Conservation (phyloP, 2,329 filamentous ascomycete species). For the Orbilia quercus region DNA sequence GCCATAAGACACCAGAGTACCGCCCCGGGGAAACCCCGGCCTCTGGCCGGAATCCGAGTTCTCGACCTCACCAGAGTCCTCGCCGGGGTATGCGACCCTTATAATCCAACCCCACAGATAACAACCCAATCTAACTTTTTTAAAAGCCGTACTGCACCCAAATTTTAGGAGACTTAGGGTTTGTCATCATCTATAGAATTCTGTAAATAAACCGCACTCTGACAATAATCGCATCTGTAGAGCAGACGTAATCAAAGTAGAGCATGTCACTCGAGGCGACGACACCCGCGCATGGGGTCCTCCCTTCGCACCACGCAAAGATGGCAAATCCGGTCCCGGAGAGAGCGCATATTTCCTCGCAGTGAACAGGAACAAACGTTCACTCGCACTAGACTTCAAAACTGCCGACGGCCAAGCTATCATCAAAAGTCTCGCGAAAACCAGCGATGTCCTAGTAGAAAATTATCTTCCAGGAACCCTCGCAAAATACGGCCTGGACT, state of each 20-base stretch:
- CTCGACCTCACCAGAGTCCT: constrained; percentile 97
- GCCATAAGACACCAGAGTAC: constrained; percentile 39
- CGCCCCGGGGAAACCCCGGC: constrained; percentile 62
- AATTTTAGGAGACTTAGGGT: constrained; percentile 92
- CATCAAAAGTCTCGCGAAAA: constrained; percentile 82
- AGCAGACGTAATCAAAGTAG: constrained; percentile 96
- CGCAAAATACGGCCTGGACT: constrained; percentile 92
- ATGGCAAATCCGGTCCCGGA: constrained; percentile 74
- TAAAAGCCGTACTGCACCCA: constrained; percentile 93
- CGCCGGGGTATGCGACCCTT: constrained; percentile 77
- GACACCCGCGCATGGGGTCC: constrained; percentile 97
- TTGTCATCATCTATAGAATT: no score
- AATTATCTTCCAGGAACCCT: constrained; percentile 93
- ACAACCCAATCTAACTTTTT: constrained; percentile 9
- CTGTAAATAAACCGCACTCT: no score
- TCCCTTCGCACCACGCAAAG: constrained; percentile 79
- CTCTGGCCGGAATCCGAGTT: constrained; percentile 86
- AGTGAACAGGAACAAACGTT: constrained; percentile 95
- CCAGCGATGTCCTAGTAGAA: constrained; percentile 93
- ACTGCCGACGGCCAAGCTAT: constrained; percentile 85
- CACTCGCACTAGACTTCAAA: constrained; percentile 88
- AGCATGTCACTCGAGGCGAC: constrained; percentile 89
- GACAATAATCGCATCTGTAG: constrained; percentile 64
- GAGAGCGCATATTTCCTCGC: constrained; percentile 95
- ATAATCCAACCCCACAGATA: no score